Evolutionary conservation across 805 yeast species (phyloP).

Genomic region (Zygosaccharomyces gambellarensis): DNA sequence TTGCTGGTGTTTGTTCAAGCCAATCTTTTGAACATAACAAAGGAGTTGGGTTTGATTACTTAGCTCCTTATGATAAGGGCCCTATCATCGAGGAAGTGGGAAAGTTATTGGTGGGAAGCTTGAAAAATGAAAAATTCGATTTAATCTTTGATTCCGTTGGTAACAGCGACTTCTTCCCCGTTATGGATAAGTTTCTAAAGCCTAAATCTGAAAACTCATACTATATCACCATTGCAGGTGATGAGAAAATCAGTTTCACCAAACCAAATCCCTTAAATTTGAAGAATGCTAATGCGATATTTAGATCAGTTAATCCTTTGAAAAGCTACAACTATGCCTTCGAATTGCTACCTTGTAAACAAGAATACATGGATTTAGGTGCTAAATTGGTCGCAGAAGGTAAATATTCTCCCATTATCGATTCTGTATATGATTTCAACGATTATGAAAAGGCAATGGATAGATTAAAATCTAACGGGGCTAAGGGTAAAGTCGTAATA

Average conservation of each 20-base stretch:
- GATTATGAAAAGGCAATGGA: conserved; percentile 50
- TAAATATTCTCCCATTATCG: conserved; percentile 45
- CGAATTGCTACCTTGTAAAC: conserved; percentile 9
- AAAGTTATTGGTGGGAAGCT: conserved; percentile 26
- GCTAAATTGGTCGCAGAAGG: conserved; percentile 23
- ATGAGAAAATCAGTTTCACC: conserved; percentile 35
- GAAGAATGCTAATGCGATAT: conserved; percentile 12
- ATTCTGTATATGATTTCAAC: conserved; percentile 47
- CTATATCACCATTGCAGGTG: conserved; percentile 57
- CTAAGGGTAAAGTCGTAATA: conserved; percentile 59
- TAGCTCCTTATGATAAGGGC: conserved; percentile 52
- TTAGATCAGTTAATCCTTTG: conserved; percentile 23
- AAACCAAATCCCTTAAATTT: conserved; percentile 7
- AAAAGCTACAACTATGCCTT: conserved; percentile 32
- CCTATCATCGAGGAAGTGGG: conserved; percentile 36
- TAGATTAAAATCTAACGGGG: conserved; percentile 41
- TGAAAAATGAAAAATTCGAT: conserved; percentile 48
- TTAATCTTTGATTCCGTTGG: conserved; percentile 65
- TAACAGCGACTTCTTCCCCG: conserved; percentile 43
- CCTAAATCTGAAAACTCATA: conserved; percentile 44
- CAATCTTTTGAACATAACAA: conserved; percentile 42
- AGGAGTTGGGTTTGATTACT: conserved; percentile 52
- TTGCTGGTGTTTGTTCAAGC: conserved; percentile 55
- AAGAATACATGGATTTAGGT: conserved; percentile 21
- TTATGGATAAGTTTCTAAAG: conserved; percentile 42